Evolutionary conservation across 2,329 filamentous ascomycete species (phyloP).

Genomic region (Berkeleyomyces rouxiae): DNA sequence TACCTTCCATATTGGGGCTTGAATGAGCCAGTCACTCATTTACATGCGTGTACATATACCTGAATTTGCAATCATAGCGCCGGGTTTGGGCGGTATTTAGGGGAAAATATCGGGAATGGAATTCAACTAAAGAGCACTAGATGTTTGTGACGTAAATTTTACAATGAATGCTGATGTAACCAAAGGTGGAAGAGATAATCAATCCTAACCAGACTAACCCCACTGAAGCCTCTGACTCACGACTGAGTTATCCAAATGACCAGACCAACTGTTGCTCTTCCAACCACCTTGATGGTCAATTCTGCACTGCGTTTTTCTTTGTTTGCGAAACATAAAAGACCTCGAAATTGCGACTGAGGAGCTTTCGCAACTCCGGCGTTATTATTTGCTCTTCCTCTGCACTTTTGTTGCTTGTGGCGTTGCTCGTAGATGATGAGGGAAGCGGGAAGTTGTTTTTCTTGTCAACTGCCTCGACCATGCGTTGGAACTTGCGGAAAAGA

Average conservation of each 20-base stretch:
- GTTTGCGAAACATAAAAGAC: conserved; percentile 21
- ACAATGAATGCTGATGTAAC: neutral
- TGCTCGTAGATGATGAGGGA: conserved; percentile 14
- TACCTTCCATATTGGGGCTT: neutral
- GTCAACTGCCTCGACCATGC: conserved; percentile 79
- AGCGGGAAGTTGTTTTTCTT: conserved; percentile 75
- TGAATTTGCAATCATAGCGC: neutral
- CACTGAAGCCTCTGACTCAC: neutral
- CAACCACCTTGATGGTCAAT: conserved; percentile 9
- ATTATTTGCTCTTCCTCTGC: conserved; percentile 31
- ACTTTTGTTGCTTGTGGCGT: conserved; percentile 15
- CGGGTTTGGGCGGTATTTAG: neutral
- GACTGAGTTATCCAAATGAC: conserved; percentile 3
- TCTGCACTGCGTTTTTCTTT: conserved; percentile 10
- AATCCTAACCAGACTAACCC: neutral
- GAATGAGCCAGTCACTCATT: neutral
- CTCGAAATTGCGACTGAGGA: conserved; percentile 34
- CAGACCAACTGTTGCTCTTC: conserved; percentile 9
- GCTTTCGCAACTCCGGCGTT: conserved; percentile 37
- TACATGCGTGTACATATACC: neutral
- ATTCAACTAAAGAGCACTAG: neutral
- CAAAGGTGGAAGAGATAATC: neutral
- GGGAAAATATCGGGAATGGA: neutral
- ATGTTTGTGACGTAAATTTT: conserved; percentile 5
- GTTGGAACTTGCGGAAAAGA: conserved; percentile 74